Evolutionary conservation across 2,329 filamentous ascomycete species (phyloP).

Genomic region (Meredithiella fracta): DNA sequence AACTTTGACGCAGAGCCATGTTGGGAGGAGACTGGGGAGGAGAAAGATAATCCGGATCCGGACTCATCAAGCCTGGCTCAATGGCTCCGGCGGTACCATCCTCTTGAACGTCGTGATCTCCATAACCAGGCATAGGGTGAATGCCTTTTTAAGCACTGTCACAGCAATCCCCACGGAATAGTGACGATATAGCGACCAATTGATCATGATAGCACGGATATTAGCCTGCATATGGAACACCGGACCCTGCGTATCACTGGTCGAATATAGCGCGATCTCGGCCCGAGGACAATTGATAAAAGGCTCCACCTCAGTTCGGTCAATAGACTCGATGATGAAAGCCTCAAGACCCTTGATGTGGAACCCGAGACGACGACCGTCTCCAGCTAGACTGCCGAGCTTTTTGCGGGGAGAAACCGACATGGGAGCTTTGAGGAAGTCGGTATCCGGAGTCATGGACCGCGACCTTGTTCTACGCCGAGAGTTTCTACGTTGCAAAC

Average conservation of each 20-base stretch:
- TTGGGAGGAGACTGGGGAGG: slow-evolving; percentile 20
- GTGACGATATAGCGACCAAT: slow-evolving; percentile 87
- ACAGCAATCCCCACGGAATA: slow-evolving; percentile 74
- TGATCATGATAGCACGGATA: slow-evolving; percentile 60
- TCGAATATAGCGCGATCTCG: slow-evolving; percentile 70
- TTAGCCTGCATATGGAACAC: slow-evolving; percentile 76
- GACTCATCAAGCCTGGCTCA: slow-evolving; percentile 9
- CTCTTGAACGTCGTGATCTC: background rate
- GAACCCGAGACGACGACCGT: slow-evolving; percentile 67
- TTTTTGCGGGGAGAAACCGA: slow-evolving; percentile 25
- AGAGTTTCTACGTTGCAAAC: slow-evolving; percentile 37
- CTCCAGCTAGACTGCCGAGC: slow-evolving; percentile 41
- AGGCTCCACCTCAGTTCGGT: slow-evolving; percentile 69
- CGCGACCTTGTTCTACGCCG: slow-evolving; percentile 62
- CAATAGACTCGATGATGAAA: slow-evolving; percentile 74
- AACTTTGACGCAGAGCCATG: slow-evolving; percentile 6
- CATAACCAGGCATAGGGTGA: slow-evolving; percentile 14
- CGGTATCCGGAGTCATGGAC: slow-evolving; percentile 53
- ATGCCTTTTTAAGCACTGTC: slow-evolving; percentile 42
- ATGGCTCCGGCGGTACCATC: background rate
- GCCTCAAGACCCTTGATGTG: slow-evolving; percentile 74
- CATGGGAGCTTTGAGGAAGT: slow-evolving; percentile 29
- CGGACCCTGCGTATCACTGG: slow-evolving; percentile 72
- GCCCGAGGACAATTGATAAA: slow-evolving; percentile 77
- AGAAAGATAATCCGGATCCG: slow-evolving; percentile 21